Percentiles rank a stretch among this genome's conserved stretches.
Conservation (phyloP, 1,139 yeast species). For the Saccharomyces hybrid region DNA sequence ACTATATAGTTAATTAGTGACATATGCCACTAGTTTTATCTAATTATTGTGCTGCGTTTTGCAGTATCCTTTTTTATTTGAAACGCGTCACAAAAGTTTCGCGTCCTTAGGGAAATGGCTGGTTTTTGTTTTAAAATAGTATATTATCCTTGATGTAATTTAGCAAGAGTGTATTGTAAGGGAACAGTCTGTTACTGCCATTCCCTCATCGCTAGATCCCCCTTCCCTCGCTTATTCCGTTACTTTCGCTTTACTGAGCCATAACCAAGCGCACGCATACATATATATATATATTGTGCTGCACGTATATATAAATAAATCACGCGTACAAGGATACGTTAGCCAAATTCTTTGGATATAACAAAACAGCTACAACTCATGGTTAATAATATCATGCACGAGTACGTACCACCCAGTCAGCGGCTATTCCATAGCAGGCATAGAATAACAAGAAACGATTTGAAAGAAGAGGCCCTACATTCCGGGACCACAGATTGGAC, state of each 20-base stretch:
- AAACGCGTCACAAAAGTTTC: not conserved
- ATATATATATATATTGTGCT: not conserved
- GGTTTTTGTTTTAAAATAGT: not conserved
- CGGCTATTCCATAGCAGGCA: constrained; percentile 5
- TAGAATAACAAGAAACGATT: constrained; percentile 2
- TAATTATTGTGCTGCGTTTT: not conserved
- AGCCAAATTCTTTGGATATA: not conserved
- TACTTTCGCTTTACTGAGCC: not conserved
- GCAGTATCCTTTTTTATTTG: not conserved
- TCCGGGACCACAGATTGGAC: constrained; percentile 2
- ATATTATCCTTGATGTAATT: not conserved
- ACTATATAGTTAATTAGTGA: not conserved
- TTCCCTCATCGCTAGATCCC: not conserved
- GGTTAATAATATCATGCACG: not conserved
- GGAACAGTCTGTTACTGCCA: not conserved
- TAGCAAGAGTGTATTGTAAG: not conserved
- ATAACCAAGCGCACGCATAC: not conserved
- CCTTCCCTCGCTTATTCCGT: not conserved
- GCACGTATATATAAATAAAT: not conserved
- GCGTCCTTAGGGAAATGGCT: not conserved
- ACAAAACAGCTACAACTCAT: not conserved
- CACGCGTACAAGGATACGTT: not conserved
- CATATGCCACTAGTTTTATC: not conserved
- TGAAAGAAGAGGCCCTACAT: not conserved
- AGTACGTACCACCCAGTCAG: constrained; percentile 5